These are phyloP conservation scores for Beauveria sp. DNA, from an alignment of 2,329 filamentous ascomycete species.

Conservation along the genomic window DNA sequence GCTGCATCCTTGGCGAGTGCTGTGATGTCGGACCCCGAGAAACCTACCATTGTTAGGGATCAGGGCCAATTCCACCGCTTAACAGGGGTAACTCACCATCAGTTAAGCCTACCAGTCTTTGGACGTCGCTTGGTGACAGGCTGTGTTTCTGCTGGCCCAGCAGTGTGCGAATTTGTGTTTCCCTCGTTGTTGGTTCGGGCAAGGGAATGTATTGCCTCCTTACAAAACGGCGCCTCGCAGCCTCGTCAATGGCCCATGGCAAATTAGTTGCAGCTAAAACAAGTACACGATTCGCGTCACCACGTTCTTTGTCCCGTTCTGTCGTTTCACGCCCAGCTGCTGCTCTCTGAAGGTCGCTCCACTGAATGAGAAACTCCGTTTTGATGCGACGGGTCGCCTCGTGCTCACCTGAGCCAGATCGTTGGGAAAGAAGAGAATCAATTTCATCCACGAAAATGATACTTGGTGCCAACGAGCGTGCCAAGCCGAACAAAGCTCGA, in stretches of 20 bases:
- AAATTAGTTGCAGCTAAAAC: slow-evolving; percentile 93
- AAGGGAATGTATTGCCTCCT: slow-evolving; percentile 92
- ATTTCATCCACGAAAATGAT: slow-evolving; percentile 99
- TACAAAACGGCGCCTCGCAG: slow-evolving; percentile 83
- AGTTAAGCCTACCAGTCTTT: slow-evolving; percentile 67
- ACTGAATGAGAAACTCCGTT: slow-evolving; percentile 96
- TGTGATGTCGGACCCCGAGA: slow-evolving; percentile 94
- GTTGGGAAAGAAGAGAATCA: slow-evolving; percentile 80
- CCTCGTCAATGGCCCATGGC: slow-evolving; percentile 97
- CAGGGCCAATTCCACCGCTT: background rate
- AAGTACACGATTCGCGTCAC: slow-evolving; percentile 80
- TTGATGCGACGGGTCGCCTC: slow-evolving; percentile 92
- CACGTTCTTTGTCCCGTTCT: slow-evolving; percentile 59
- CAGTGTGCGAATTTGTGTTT: slow-evolving; percentile 69
- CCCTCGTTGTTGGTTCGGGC: slow-evolving; percentile 75
- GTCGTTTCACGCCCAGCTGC: slow-evolving; percentile 74
- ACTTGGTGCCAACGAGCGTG: slow-evolving; percentile 79
- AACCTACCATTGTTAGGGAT: slow-evolving; percentile 51
- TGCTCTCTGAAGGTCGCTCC: slow-evolving; percentile 87
- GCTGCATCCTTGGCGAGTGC: slow-evolving; percentile 95
- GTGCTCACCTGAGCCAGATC: slow-evolving; percentile 78
- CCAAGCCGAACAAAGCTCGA: slow-evolving; percentile 81
- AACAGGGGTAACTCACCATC: slow-evolving; percentile 53
- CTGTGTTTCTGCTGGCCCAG: slow-evolving; percentile 83
- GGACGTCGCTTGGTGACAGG: slow-evolving; percentile 63